Conservation (phyloP, 73 alveolate species). For the Paramecium sexaurelia region DNA sequence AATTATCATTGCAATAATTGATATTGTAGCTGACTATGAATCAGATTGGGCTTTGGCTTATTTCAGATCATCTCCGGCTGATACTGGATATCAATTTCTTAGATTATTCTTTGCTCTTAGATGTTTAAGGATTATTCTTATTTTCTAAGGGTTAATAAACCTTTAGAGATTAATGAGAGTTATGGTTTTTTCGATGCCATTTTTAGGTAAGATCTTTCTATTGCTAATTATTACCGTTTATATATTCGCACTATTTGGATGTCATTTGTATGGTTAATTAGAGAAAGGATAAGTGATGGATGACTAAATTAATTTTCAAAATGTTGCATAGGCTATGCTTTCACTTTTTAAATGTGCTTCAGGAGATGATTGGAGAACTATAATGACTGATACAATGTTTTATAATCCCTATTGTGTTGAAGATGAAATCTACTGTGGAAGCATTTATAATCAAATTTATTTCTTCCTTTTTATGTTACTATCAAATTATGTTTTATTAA, state of each 20-base stretch:
- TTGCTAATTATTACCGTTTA: background rate
- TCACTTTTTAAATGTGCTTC: slow-evolving; percentile 1
- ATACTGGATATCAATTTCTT: background rate
- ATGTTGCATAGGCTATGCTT: background rate
- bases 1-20: background rate
- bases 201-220: background rate
- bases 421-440: slow-evolving; percentile 23
- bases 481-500: slow-evolving; percentile 4
- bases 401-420: slow-evolving; percentile 37
- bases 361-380: slow-evolving; percentile 48
- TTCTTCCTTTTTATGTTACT: background rate
- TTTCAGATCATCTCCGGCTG: background rate
- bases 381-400: slow-evolving; percentile 27
- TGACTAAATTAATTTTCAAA: slow-evolving; percentile 22
- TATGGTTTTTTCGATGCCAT: slow-evolving; percentile 38
- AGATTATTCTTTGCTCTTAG: background rate
- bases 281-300: slow-evolving; percentile 28
- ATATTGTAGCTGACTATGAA: background rate
- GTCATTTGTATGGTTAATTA: background rate
- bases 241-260: slow-evolving; percentile 14
- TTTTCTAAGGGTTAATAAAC: slow-evolving; percentile 6
- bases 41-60: slow-evolving; percentile 8
- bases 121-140: slow-evolving; percentile 11
- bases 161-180: slow-evolving; percentile 48
- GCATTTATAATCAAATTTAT: background rate